These are phyloP conservation scores for Emericellopsis atlantica DNA, from an alignment of 2,329 filamentous ascomycete species.

Conservation along the genomic window DNA sequence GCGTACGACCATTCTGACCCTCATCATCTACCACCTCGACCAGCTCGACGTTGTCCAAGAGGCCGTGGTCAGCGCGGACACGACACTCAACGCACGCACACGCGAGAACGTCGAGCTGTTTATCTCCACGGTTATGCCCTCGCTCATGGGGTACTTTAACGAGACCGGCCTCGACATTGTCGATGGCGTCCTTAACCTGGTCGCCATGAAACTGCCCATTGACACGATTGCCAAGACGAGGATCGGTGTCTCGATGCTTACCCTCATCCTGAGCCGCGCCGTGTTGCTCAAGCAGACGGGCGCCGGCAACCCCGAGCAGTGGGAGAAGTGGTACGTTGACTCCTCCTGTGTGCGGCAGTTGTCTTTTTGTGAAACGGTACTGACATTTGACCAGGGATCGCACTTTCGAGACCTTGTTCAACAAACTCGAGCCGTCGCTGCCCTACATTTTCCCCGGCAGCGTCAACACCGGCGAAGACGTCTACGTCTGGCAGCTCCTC, in stretches of 20 bases:
- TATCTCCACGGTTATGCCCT: constrained; percentile 75
- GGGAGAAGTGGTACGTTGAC: constrained; percentile 60
- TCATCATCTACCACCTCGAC: constrained; percentile 90
- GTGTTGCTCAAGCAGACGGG: constrained; percentile 82
- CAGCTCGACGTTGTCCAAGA: constrained; percentile 79
- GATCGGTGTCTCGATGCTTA: constrained; percentile 80
- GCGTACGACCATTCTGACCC: constrained; percentile 86
- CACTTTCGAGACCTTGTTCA: constrained; percentile 80
- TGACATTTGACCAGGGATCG: constrained; percentile 42
- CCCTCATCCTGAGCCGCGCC: constrained; percentile 86
- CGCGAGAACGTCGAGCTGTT: constrained; percentile 92
- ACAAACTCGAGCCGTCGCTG: constrained; percentile 71
- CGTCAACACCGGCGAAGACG: constrained; percentile 82
- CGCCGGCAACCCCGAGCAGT: constrained; percentile 56
- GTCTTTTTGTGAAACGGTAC: constrained; percentile 5
- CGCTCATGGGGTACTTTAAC: constrained; percentile 78
- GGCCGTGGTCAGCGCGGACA: constrained; percentile 61
- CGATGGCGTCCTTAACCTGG: constrained; percentile 74
- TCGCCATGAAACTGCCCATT: constrained; percentile 73
- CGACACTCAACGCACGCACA: constrained; percentile 57
- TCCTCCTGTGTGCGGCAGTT: too few species aligned
- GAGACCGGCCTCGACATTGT: constrained; percentile 87
- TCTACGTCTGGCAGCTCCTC: constrained; percentile 97
- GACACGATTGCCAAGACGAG: constrained; percentile 76
- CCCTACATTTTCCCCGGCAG: constrained; percentile 81